A percentile compares a stretch with the other conserved stretches of the same genome.
phyloP scores from a whole-genome alignment of 78 protist genomes.

The Reticulomyxa filosa region DNA sequence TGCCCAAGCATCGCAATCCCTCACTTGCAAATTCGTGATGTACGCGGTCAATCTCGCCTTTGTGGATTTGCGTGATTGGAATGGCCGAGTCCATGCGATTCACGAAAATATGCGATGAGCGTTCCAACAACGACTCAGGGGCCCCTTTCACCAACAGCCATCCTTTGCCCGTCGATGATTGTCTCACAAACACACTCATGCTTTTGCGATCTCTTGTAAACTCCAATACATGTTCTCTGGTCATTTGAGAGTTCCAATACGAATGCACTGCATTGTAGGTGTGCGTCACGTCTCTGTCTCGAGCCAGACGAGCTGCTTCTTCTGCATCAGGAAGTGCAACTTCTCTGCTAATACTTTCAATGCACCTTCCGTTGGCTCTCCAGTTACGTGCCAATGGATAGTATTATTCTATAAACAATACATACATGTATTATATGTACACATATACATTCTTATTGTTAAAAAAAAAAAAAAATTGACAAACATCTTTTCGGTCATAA shows the following conservation, averaged over 20 bases:
- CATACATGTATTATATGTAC: no score
- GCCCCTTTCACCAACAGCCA: slow-evolving; percentile 42
- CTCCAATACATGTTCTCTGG: slow-evolving; percentile 31
- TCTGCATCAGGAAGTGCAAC: slow-evolving; percentile 7
- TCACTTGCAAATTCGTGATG: not conserved
- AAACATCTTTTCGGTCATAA: no score
- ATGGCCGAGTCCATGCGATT: not conserved
- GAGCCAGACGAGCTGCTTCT: no score
- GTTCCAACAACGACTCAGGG: slow-evolving; percentile 30
- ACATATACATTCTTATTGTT: no score
- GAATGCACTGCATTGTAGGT: no score
- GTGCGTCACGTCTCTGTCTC: no score
- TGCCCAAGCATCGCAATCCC: not conserved
- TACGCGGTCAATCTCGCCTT: not conserved
- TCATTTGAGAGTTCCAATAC: no score
- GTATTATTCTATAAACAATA: no score
- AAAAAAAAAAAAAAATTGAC: no score
- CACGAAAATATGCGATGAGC: no score
- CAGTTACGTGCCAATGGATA: slow-evolving; percentile 1
- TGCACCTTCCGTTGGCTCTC: slow-evolving; percentile 41
- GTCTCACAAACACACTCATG: slow-evolving; percentile 26
- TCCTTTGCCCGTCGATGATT: no score
- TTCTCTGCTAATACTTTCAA: slow-evolving; percentile 34
- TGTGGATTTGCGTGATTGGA: not conserved
- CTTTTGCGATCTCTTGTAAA: slow-evolving; percentile 43